These are phyloP conservation scores for Cutaneotrichosporon cavernicola DNA, from an alignment of 1,284 basidiomycete genomes.

Conservation along the genomic window DNA sequence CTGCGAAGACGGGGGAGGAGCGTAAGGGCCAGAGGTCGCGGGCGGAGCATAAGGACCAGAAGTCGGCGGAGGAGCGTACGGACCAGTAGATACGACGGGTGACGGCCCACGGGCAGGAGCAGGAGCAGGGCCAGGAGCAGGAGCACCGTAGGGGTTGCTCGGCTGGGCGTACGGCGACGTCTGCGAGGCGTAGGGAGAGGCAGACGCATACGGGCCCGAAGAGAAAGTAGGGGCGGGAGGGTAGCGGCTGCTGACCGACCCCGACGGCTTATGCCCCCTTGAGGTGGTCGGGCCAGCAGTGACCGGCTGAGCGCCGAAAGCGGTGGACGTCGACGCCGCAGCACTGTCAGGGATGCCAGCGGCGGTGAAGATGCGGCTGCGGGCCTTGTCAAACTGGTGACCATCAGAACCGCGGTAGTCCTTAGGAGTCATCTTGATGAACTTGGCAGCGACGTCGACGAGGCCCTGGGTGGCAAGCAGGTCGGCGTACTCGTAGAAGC, in stretches of 20 bases:
- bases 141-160: constrained; percentile 7
- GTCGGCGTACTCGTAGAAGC: constrained; percentile 94
- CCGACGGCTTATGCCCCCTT: constrained; percentile 8
- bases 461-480: constrained; percentile 87
- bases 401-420: constrained; percentile 68
- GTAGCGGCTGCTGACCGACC: constrained; percentile 16
- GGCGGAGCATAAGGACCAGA: constrained; percentile 23
- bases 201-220: constrained; percentile 8
- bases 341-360: constrained; percentile 30
- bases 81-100: constrained; percentile 23
- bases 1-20: constrained; percentile 10
- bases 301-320: constrained; percentile 24
- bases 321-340: constrained; percentile 18
- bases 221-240: constrained; percentile 16
- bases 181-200: constrained; percentile 10
- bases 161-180: constrained; percentile 6
- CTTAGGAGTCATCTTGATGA: constrained; percentile 74
- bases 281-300: constrained; percentile 19
- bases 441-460: constrained; percentile 75
- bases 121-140: constrained; percentile 5
- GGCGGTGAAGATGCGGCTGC: constrained; percentile 55
- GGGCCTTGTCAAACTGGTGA: constrained; percentile 60
- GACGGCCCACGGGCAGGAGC: constrained; percentile 10
- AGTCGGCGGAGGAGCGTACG: constrained; percentile 35
- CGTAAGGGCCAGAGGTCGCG: constrained; percentile 22